Evolutionary conservation across 1,284 basidiomycete species (phyloP).

Genomic region (Schizopora paradoxa): DNA sequence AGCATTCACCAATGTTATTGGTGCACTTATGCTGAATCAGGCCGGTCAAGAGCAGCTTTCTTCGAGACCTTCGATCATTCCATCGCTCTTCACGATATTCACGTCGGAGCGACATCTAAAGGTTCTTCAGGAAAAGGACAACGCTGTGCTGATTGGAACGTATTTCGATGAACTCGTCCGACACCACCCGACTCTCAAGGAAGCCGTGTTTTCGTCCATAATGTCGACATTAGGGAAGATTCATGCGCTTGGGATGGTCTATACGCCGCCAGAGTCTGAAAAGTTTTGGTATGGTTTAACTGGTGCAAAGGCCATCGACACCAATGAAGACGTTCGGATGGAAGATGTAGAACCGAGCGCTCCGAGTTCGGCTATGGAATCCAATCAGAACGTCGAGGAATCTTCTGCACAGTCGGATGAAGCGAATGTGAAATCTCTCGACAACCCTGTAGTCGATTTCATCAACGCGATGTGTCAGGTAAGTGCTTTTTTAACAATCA

Average conservation of each 20-base stretch:
- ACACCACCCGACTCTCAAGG: constrained; percentile 89
- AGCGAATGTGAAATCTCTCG: constrained; percentile 44
- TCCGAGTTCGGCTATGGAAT: constrained; percentile 19
- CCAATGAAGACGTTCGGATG: constrained; percentile 24
- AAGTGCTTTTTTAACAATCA: constrained; percentile 23
- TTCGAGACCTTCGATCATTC: constrained; percentile 74
- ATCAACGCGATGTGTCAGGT: constrained; percentile 75
- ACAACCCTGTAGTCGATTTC: constrained; percentile 70
- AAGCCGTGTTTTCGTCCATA: constrained; percentile 72
- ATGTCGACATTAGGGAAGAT: constrained; percentile 68
- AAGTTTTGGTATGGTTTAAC: constrained; percentile 62
- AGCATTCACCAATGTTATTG: constrained; percentile 93
- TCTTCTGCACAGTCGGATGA: constrained; percentile 28
- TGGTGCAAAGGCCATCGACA: constrained; percentile 25
- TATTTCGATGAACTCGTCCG: constrained; percentile 94
- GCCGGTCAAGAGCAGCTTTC: constrained; percentile 81
- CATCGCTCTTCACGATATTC: constrained; percentile 81
- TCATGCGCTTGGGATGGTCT: constrained; percentile 64
- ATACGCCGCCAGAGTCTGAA: constrained; percentile 50
- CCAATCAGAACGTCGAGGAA: constrained; percentile 23
- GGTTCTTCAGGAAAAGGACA: constrained; percentile 90
- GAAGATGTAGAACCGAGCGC: constrained; percentile 5
- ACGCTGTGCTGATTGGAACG: constrained; percentile 82
- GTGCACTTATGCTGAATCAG: constrained; percentile 93
- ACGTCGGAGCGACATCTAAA: constrained; percentile 83